A percentile compares a stretch with the other conserved stretches of the same genome.
Conservation (phyloP, 2,329 filamentous ascomycete genomes). For the Xylaria multiplex region DNA sequence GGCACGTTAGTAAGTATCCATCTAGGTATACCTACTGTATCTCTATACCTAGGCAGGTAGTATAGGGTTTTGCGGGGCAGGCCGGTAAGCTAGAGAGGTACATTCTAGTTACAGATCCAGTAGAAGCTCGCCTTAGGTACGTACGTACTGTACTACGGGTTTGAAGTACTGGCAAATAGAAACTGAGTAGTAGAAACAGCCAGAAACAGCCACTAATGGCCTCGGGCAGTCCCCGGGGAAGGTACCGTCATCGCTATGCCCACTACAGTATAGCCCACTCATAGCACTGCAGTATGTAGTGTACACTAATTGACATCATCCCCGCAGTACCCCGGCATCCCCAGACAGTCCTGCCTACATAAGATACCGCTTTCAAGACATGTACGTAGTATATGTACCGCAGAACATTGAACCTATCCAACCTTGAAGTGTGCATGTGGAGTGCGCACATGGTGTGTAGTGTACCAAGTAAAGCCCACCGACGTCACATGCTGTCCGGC, state of each 20-base stretch:
- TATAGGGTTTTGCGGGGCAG: not conserved
- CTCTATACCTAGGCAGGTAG: too few relatives aligned
- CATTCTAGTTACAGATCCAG: not conserved
- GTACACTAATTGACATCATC: not conserved
- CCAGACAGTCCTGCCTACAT: too few relatives aligned
- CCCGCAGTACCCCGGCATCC: too few relatives aligned
- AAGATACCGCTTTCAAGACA: too few relatives aligned
- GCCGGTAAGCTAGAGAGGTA: not conserved
- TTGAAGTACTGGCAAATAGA: too few relatives aligned
- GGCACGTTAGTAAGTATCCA: constrained; percentile 3
- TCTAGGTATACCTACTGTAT: not conserved
- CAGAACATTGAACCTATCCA: too few relatives aligned
- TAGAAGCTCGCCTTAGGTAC: constrained; percentile 1
- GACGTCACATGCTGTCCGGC: constrained; percentile 45
- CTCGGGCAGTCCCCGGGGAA: constrained; percentile 3
- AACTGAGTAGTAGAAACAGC: not conserved
- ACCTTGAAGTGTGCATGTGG: too few relatives aligned
- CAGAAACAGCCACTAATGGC: not conserved
- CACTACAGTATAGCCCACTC: not conserved
- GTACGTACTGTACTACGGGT: not conserved
- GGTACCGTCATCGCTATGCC: not conserved
- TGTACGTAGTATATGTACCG: not conserved
- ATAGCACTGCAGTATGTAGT: too few relatives aligned
- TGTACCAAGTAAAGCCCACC: constrained; percentile 3
- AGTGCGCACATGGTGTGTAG: too few relatives aligned